Evolutionary conservation across 306 rosid species (phyloP).

Genomic region (Trichosanthes cucumerina): DNA sequence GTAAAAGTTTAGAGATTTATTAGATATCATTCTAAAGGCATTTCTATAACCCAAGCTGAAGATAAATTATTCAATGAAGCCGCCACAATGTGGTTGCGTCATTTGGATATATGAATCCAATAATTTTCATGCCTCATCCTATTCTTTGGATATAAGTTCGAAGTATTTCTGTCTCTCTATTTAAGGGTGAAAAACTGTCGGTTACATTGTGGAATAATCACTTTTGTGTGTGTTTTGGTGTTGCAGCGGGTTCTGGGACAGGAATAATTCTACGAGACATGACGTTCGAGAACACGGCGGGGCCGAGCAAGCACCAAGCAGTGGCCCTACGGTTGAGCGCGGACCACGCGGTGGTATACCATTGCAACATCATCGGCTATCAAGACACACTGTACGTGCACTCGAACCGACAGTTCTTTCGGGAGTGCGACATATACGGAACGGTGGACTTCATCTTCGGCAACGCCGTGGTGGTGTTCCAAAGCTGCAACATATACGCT

Average conservation of each 20-base stretch:
- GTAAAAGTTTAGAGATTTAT: no score
- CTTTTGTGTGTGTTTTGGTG: no score
- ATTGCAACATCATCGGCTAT: conserved; percentile 55
- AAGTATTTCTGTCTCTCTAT: no score
- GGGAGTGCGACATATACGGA: conserved; percentile 68
- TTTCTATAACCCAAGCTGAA: no score
- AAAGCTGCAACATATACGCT: conserved; percentile 50
- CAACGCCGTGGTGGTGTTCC: conserved; percentile 81
- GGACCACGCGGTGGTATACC: conserved; percentile 73
- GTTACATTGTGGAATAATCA: no score
- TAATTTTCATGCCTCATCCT: no score
- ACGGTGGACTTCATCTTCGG: conserved; percentile 83
- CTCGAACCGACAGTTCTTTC: conserved; percentile 76
- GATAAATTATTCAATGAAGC: no score
- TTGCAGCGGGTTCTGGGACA: conserved; percentile 68
- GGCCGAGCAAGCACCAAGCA: conserved; percentile 73
- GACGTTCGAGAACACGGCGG: conserved; percentile 74
- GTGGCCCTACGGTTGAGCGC: conserved; percentile 86
- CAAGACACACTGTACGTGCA: conserved; percentile 82
- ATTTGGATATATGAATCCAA: no score
- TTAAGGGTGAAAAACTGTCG: no score
- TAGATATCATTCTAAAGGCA: no score
- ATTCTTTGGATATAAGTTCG: no score
- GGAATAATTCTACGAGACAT: conserved; percentile 78
- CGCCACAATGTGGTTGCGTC: no score